Evolutionary conservation across 805 yeast genomes (phyloP).

Genomic region (Ogataea allantospora): DNA sequence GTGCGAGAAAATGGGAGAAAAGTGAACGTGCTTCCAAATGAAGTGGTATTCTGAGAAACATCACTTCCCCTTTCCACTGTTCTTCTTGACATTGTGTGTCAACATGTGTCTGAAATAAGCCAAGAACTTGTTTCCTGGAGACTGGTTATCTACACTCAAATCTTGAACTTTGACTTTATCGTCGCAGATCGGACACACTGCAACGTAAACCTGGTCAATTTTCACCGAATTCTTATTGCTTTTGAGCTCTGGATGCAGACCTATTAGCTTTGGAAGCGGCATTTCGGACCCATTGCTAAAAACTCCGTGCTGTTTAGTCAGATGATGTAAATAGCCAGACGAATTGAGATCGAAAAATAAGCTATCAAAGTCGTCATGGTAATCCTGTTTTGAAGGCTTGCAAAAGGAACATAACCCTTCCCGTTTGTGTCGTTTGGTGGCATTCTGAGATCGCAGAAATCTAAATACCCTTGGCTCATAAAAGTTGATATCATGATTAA

Average conservation of each 20-base stretch:
- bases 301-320: constrained; percentile 29
- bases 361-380: constrained; percentile 9
- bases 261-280: constrained; percentile 19
- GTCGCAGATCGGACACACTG: constrained; percentile 17
- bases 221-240: constrained; percentile 13
- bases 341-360: constrained; percentile 24
- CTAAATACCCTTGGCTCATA: constrained; percentile 20
- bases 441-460: constrained; percentile 10
- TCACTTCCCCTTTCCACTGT: constrained; percentile 10
- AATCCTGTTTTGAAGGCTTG: constrained; percentile 14
- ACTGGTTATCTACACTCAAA: constrained; percentile 8
- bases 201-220: constrained; percentile 16
- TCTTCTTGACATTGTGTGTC: constrained; percentile 18
- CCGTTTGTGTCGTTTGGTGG: constrained; percentile 17
- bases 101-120: constrained; percentile 22
- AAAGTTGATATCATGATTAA: constrained; percentile 12
- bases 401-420: constrained; percentile 26
- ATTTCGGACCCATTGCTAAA: constrained; percentile 25
- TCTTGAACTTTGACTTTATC: constrained; percentile 16
- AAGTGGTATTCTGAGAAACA: constrained; percentile 53
- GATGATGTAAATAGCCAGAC: constrained; percentile 27
- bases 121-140: constrained; percentile 16
- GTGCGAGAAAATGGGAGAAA: constrained; percentile 60
- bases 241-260: constrained; percentile 17
- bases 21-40: constrained; percentile 62